Conservation (phyloP, 2,329 filamentous ascomycete species). For the Lasiodiplodia gonubiensis region DNA sequence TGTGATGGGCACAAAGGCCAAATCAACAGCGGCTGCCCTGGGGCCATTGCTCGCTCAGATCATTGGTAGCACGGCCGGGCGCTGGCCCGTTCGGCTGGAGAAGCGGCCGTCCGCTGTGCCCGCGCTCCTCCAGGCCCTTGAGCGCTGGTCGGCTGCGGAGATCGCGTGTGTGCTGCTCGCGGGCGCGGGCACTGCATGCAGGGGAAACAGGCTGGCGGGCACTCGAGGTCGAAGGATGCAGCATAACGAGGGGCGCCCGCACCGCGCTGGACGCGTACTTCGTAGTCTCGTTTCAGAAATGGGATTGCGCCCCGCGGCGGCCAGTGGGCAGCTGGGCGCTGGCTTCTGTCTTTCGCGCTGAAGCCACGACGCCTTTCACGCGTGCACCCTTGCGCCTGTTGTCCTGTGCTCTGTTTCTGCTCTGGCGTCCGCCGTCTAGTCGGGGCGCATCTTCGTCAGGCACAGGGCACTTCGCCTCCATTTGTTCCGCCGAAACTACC, state of each 20-base stretch:
- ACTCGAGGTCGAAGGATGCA: not conserved
- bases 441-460: constrained; percentile 22
- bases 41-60: constrained; percentile 16
- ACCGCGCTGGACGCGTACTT: constrained; percentile 19
- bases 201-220: not conserved
- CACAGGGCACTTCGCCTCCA: constrained; percentile 12
- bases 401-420: constrained; percentile 22
- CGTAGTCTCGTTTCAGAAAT: constrained; percentile 19
- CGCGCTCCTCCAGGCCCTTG: not conserved
- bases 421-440: not conserved
- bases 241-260: constrained; percentile 1
- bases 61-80: not conserved
- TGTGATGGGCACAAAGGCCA: not conserved
- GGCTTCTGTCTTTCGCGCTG: constrained; percentile 21
- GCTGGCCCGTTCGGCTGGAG: constrained; percentile 20
- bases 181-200: constrained; percentile 6
- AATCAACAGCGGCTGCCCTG: constrained; percentile 1
- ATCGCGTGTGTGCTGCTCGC: not conserved
- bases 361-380: constrained; percentile 23
- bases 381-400: constrained; percentile 14
- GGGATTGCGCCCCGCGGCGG: constrained; percentile 20
- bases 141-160: not conserved
- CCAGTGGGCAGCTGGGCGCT: constrained; percentile 16
- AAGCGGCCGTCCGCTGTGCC: constrained; percentile 18
- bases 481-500: constrained; percentile 8